These are phyloP conservation scores for Kwoniella sp. DNA, from an alignment of 768 basidiomycete species.

Conservation along the genomic window DNA sequence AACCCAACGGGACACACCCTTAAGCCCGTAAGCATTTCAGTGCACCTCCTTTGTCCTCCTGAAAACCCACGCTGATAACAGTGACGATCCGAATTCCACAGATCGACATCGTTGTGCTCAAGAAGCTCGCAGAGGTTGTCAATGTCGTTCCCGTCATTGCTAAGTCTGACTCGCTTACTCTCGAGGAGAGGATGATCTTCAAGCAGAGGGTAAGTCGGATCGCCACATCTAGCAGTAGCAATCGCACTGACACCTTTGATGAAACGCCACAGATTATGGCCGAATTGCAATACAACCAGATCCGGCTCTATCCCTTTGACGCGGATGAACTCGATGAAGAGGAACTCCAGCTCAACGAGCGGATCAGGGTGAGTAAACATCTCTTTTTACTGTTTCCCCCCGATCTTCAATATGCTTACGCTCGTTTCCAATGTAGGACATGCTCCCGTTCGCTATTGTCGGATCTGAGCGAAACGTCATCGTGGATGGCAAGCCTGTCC, in stretches of 20 bases:
- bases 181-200: slow-evolving; percentile 89
- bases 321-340: slow-evolving; percentile 93
- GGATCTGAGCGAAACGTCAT: slow-evolving; percentile 96
- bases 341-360: slow-evolving; percentile 84
- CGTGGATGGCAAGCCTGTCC: slow-evolving; percentile 91
- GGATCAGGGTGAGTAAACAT: slow-evolving; percentile 71
- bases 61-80: background rate
- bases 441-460: slow-evolving; percentile 95
- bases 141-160: slow-evolving; percentile 99
- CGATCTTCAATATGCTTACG: slow-evolving; percentile 3
- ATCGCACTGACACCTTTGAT: too few species aligned
- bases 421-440: slow-evolving; percentile 65
- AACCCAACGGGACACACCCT: slow-evolving; percentile 97
- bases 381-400: background rate
- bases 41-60: background rate
- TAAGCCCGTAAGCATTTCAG: slow-evolving; percentile 63
- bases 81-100: slow-evolving; percentile 4
- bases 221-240: background rate
- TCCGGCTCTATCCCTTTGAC: slow-evolving; percentile 95
- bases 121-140: slow-evolving; percentile 97
- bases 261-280: slow-evolving; percentile 72
- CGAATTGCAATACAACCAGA: slow-evolving; percentile 86
- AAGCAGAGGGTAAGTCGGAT: slow-evolving; percentile 73
- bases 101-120: slow-evolving; percentile 98
- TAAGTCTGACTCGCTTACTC: slow-evolving; percentile 90